Evolutionary conservation across 805 yeast species (phyloP), one percentile per base, ranked within the genome.

Genomic region (Yarrowia sp.): DNA sequence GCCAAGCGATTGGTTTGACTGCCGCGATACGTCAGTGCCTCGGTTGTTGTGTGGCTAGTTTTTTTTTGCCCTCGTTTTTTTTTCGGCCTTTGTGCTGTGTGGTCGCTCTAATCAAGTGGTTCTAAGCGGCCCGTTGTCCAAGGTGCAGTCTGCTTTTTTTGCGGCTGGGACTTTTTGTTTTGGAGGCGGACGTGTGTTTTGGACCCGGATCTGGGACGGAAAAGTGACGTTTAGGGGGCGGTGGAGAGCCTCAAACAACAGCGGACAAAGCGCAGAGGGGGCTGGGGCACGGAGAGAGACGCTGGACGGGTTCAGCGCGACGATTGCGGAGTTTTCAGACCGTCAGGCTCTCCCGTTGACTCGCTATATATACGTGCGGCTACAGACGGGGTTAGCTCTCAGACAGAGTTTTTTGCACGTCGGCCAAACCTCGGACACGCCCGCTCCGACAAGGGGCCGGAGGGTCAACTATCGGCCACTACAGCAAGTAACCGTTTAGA

Each of bases 321-420:
- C 49, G 49, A 18, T 6, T 16, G 22, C 18, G 25, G 25, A 8
- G 5, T n/a, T 44, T 27, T 27, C 10, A 12, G n/a, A n/a, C n/a
- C n/a, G n/a, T 8, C 1, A 3, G 18, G 12, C 51, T 29, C 35
- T 27, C 49, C 29, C 31, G 4, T 12, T 27, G 33, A 42, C 51
- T 44, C 38, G 27, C 55, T 51, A 51, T 51, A 51, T 51, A 51
- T 33, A 51, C 42, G 58, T 51, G 41, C 58, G 58, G 58, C 42
- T 51, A 51, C 58, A 24, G 58, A 51, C 58, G 58, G 56, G 58
- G 42, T 47, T 47, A 47, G 38, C 21, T n/a, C 56, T 5, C 4
- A 16, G 13, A 35, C 42, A 24, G 58, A 51, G 58, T 22, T 22
- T 44, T 39, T 24, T 16, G 32, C 16, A 24, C 18, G 58, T 35